A percentile compares a stretch with the other conserved stretches of the same genome.
Conservation (phyloP, 176 grass and related monocot genomes). For the Guadua angustifolia region DNA sequence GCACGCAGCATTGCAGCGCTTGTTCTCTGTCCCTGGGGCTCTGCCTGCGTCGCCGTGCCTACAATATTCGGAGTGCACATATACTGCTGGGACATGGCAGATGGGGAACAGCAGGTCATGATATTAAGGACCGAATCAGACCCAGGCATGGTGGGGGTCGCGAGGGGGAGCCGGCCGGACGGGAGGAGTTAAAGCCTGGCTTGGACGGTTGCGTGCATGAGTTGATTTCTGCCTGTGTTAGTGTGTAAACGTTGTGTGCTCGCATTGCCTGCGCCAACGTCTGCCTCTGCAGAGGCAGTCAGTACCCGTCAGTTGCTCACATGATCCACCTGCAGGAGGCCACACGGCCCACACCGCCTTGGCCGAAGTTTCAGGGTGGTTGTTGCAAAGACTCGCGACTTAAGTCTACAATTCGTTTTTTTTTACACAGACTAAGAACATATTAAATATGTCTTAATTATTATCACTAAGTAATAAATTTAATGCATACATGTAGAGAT, state of each 20-base stretch:
- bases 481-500: no score
- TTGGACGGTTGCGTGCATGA: not conserved
- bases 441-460: no score
- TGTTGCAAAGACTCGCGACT: not conserved
- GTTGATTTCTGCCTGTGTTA: not conserved
- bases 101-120: not conserved
- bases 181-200: not conserved
- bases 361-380: not conserved
- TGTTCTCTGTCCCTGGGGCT: not conserved
- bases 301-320: not conserved
- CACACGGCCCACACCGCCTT: not conserved
- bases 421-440: no score
- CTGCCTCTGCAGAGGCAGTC: not conserved
- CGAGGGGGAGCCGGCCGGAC: not conserved
- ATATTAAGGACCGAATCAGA: conserved; percentile 13
- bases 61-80: conserved; percentile 14
- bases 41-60: not conserved
- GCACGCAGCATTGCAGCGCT: not conserved
- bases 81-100: not conserved
- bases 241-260: not conserved
- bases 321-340: not conserved
- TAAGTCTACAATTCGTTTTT: no score
- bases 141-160: not conserved
- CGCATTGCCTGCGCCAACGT: not conserved
- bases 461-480: no score